These are phyloP conservation scores for Quercus engelmannii DNA, from an alignment of 306 rosid genomes.

Conservation along the genomic window DNA sequence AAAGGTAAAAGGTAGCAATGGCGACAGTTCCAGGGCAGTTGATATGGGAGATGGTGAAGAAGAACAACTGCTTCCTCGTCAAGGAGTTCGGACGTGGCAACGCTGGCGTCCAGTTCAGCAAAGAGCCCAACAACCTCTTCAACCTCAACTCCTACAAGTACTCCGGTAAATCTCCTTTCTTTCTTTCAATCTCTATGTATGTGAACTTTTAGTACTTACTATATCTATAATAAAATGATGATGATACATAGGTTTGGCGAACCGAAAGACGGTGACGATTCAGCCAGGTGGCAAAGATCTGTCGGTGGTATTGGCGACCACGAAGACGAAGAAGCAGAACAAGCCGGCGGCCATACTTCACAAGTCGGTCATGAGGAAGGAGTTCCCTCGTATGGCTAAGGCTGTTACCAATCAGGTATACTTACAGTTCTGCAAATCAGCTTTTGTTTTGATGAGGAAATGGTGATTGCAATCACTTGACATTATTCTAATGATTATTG, in stretches of 20 bases:
- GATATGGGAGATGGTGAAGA: conserved; percentile 96
- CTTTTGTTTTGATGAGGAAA: too few species aligned
- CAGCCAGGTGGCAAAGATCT: conserved; percentile 72
- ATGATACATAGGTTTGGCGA: conserved; percentile 69
- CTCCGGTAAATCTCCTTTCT: conserved; percentile 51
- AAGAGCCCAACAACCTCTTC: conserved; percentile 83
- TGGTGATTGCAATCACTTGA: too few species aligned
- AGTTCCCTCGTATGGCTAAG: conserved; percentile 74
- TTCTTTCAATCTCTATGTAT: neutral
- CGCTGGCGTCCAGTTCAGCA: conserved; percentile 73
- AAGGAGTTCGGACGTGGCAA: conserved; percentile 78
- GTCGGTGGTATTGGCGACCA: conserved; percentile 68
- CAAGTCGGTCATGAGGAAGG: conserved; percentile 88
- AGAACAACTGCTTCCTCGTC: conserved; percentile 77
- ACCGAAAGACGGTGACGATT: conserved; percentile 81
- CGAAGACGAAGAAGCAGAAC: conserved; percentile 87
- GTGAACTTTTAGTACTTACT: neutral
- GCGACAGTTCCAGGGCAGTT: conserved; percentile 79
- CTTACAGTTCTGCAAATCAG: too few species aligned
- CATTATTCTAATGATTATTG: too few species aligned
- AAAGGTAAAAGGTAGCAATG: conserved; percentile 38
- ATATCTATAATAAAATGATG: too few species aligned
- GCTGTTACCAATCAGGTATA: conserved; percentile 78
- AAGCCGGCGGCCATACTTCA: conserved; percentile 76
- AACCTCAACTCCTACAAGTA: conserved; percentile 74